Conservation (phyloP, 768 basidiomycete genomes). For the Panaeolus papilionaceus region DNA sequence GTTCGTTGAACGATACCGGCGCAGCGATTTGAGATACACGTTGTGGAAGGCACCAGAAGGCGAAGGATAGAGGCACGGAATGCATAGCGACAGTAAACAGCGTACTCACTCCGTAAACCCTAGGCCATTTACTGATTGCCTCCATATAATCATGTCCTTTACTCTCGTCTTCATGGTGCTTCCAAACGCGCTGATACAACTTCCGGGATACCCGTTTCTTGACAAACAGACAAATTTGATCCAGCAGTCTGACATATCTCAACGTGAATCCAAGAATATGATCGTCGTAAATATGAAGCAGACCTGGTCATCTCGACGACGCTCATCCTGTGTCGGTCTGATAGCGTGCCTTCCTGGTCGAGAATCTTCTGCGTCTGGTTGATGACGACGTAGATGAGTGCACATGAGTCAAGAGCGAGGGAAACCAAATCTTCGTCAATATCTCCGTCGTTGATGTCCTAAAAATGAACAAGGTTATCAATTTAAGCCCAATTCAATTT, state of each 20-base stretch:
- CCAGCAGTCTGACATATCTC: neutral
- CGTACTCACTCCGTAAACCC: constrained; percentile 1
- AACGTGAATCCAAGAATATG: neutral
- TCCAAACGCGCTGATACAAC: constrained; percentile 6
- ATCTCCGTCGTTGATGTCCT: constrained; percentile 3
- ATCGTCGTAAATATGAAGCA: neutral
- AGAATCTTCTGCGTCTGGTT: constrained; percentile 3
- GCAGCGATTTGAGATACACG: neutral
- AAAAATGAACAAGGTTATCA: neutral
- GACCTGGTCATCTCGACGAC: constrained; percentile 5
- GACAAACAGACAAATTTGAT: neutral
- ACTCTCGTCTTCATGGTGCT: constrained; percentile 7
- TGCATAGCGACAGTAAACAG: neutral
- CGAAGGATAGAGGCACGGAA: neutral
- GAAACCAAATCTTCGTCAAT: constrained; percentile 2
- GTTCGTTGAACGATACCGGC: neutral
- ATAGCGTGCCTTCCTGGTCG: neutral
- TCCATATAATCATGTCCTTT: constrained; percentile 4
- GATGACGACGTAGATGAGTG: neutral
- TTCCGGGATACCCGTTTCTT: constrained; percentile 7
- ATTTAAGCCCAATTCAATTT: neutral
- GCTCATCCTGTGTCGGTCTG: constrained; percentile 4
- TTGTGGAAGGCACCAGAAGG: neutral
- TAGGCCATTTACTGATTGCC: neutral
- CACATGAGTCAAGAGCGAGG: constrained; percentile 1